Evolutionary conservation across 106 monocot species (phyloP), one percentile per base, ranked within the genome.

Genomic region (Narthecium ossifragum): DNA sequence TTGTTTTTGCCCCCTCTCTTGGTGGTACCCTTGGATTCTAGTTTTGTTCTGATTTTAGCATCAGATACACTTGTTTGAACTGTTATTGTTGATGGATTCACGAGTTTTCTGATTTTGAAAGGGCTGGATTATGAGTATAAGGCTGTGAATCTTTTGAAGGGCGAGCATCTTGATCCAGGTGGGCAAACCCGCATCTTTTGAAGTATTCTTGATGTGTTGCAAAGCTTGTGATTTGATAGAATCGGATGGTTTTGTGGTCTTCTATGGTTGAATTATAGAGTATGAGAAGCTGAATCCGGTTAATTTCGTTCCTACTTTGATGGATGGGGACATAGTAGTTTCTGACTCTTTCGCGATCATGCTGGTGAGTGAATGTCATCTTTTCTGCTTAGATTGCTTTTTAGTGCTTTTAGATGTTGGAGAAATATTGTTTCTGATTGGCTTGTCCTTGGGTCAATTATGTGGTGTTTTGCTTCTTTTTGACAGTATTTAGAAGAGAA

Each of bases 81-180:
- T 39, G 9, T 39, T 15, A 39, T 39, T 39, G 15, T 11, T 15
- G 39, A 11, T 11, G 9, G 15, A 39, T 53, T 53, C 28, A 12
- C 12, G 15, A n/a, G n/a, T n/a, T n/a, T n/a, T 0, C 12, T 29
- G 12, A 4, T 53, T 62, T 32, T 43, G 9, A 32, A 20, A 78
- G 71, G 77, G 15, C 50, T 78, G 67, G 77, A 78, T 24, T 78
- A 72, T 43, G 71, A 72, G 66, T 72, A 72, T 67, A 78, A 57
- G 66, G 66, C 77, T 22, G 77, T 78, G 8, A 72, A 78, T 49
- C 71, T 78, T 12, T 29, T 60, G 54, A 67, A 78, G 32, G 67
- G 66, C 24, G 71, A 78, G 25, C 77, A 78, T 21, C 45, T 47
- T 18, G 46, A 37, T 18, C 71, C 71, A 26, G 77, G 77, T 76